phyloP scores from a whole-genome alignment of 148 eudicot species.

The Chenopodium formosanum region DNA sequence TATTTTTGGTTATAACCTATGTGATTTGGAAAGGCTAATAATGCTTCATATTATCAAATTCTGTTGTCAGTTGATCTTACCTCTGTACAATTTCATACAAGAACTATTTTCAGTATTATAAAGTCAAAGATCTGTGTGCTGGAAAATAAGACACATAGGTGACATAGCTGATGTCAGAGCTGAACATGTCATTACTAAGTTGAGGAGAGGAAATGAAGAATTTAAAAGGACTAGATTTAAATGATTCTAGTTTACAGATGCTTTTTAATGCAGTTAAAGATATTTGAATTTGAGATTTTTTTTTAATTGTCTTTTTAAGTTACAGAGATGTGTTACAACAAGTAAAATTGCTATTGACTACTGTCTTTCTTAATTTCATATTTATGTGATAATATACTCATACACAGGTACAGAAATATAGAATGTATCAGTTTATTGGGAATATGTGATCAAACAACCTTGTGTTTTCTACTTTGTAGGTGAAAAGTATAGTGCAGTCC shows the following conservation, averaged over 20 bases:
- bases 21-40: neutral
- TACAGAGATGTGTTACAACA: slow-evolving; percentile 5
- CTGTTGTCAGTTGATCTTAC: neutral
- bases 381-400: neutral
- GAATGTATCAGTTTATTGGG: neutral
- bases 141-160: neutral
- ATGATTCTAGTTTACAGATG: neutral
- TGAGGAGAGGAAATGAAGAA: neutral
- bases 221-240: neutral
- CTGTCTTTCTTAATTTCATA: neutral
- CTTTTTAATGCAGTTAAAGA: neutral
- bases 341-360: slow-evolving; percentile 5
- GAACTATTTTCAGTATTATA: neutral
- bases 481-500: slow-evolving; percentile 73
- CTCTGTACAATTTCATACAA: neutral
- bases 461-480: slow-evolving; percentile 41
- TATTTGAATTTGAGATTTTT: neutral
- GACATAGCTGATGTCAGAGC: neutral
- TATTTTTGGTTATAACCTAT: neutral
- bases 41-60: neutral
- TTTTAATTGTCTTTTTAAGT: neutral
- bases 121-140: neutral
- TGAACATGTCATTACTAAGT: neutral
- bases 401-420: neutral
- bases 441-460: neutral